Base-by-base conservation (phyloP, 805 yeast species). In the Yarrowia sp. region DNA sequence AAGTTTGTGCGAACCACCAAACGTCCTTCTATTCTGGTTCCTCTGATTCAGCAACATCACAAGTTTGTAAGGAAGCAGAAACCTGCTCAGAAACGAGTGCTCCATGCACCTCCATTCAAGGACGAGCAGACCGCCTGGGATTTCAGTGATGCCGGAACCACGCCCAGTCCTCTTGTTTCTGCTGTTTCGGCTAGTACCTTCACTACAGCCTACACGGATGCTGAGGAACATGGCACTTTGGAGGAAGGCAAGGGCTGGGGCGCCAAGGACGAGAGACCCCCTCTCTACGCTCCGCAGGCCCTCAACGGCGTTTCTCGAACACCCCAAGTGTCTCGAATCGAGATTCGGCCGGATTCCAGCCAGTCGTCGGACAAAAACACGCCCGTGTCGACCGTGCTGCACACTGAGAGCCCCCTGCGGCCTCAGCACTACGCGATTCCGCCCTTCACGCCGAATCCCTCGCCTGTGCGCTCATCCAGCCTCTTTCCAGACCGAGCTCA, bases 1-100 rank as follows among this genome's bases (percentile, higher is more conserved):
- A 89, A 84, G 74, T 88, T 93, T 67, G 83, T 95, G 60, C 84
- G 83, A 68, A 58, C 64, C n/a, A 43, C 51, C 42, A 42, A 43
- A 14, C 41, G 51, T 14, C 41, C 43, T n/a, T 58, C 64, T 3
- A 58, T 58, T 18, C 51, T 58, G n/a, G 32, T 58, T 14, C 64
- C 64, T 42, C 64, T 58, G 28, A 58, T 58, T 17, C 39, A 58
- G 39, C 51, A 44, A 28, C 39, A 33, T 38, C 45, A 41, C 32
- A 55, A 55, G 61, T 55, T 55, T 55, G 61, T 41, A 11, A 45
- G 61, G 13, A 55, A 55, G 8, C 47, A 13, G 17, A 28, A 31
- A 8, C 61, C 61, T 1, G 47, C 61, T 3, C 61, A 55, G 38
- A 38, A 41, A 15, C 61, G 61, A 15, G 47, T 55, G 7, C 47